phyloP scores from a whole-genome alignment of 2,329 filamentous ascomycete species.

The Penicillium sp. region DNA sequence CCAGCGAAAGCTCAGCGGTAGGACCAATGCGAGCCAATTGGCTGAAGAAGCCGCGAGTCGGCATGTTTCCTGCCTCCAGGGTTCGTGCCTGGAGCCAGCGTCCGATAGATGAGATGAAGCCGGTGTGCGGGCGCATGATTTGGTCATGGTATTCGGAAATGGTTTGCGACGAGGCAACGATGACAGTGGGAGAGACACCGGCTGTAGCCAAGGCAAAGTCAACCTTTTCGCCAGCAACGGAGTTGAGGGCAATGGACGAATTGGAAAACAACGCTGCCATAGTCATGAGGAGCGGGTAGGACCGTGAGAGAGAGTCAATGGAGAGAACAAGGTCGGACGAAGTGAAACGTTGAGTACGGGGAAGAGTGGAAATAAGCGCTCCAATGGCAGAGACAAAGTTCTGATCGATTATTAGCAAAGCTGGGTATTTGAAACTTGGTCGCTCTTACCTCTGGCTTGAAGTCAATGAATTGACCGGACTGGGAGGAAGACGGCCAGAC shows the following conservation, averaged over 20 bases:
- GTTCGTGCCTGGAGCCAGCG: constrained; percentile 72
- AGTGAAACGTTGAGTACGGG: constrained; percentile 71
- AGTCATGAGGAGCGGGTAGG: constrained; percentile 77
- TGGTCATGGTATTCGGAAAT: constrained; percentile 68
- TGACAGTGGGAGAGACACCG: constrained; percentile 76
- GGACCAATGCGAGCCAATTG: constrained; percentile 39
- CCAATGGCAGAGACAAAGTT: constrained; percentile 89
- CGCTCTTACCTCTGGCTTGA: constrained; percentile 64
- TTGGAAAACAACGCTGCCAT: constrained; percentile 83
- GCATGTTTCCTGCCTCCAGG: constrained; percentile 74
- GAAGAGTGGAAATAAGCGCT: constrained; percentile 74
- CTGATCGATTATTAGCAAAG: constrained; percentile 32
- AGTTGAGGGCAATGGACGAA: constrained; percentile 83
- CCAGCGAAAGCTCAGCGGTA: constrained; percentile 48
- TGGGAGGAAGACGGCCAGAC: constrained; percentile 44
- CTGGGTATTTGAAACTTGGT: neutral
- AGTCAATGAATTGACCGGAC: constrained; percentile 73
- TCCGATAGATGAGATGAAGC: constrained; percentile 65
- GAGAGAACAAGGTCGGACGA: constrained; percentile 81
- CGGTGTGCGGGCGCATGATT: constrained; percentile 60
- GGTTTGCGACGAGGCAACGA: constrained; percentile 75
- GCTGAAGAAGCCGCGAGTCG: constrained; percentile 64
- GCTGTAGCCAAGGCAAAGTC: constrained; percentile 73
- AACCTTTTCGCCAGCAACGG: constrained; percentile 73
- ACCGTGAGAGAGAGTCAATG: constrained; percentile 76